Evolutionary conservation across 805 yeast genomes (phyloP).

Genomic region (Suhomyces sp.): DNA sequence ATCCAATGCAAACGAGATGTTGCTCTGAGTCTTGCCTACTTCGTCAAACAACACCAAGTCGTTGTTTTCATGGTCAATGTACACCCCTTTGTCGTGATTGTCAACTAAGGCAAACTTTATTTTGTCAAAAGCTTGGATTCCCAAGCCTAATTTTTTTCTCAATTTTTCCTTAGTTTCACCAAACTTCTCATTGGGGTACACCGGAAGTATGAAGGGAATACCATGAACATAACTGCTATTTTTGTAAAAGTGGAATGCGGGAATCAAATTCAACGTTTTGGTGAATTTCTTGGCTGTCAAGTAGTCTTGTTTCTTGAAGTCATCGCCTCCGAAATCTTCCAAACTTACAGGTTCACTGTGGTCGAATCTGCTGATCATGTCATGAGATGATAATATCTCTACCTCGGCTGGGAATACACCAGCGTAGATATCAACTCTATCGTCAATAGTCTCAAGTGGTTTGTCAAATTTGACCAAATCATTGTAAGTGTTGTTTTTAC

Average conservation of each 20-base stretch:
- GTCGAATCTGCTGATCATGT: slow-evolving; percentile 27
- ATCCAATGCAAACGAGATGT: slow-evolving; percentile 70
- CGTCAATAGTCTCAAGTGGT: slow-evolving; percentile 31
- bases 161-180: slow-evolving; percentile 62
- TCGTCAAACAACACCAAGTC: slow-evolving; percentile 55
- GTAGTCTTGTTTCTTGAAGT: slow-evolving; percentile 22
- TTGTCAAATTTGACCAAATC: slow-evolving; percentile 38
- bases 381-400: slow-evolving; percentile 34
- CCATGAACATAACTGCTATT: slow-evolving; percentile 69
- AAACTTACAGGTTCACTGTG: slow-evolving; percentile 16
- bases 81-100: slow-evolving; percentile 36
- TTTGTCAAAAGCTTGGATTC: slow-evolving; percentile 76
- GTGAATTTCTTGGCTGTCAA: slow-evolving; percentile 17
- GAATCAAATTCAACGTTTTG: slow-evolving; percentile 44
- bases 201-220: slow-evolving; percentile 77
- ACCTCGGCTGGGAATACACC: slow-evolving; percentile 45
- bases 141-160: slow-evolving; percentile 67
- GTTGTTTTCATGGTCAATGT: slow-evolving; percentile 50
- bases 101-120: slow-evolving; percentile 62
- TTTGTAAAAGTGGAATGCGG: slow-evolving; percentile 76
- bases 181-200: slow-evolving; percentile 65
- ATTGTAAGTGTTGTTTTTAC: slow-evolving; percentile 36
- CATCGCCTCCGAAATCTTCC: slow-evolving; percentile 24
- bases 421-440: slow-evolving; percentile 35
- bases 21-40: slow-evolving; percentile 35